Conservation (phyloP, 2,329 filamentous ascomycete species). For the Penicillium sp. region DNA sequence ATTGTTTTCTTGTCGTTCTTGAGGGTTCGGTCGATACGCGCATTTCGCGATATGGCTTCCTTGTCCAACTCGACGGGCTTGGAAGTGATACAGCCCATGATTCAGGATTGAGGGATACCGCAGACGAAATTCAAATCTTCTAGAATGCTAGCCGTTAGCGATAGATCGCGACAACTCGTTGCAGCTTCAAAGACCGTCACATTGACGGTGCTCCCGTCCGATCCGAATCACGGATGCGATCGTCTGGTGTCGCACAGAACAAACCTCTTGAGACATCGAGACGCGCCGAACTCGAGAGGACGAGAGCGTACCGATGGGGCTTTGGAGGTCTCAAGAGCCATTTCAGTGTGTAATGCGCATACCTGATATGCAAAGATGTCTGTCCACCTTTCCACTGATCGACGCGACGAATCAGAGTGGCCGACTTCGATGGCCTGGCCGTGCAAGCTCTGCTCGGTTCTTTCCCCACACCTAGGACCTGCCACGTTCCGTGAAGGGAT, state of each 20-base stretch:
- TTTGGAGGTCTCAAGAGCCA: background rate
- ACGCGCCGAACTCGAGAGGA: slow-evolving; percentile 5
- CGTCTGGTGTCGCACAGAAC: slow-evolving; percentile 13
- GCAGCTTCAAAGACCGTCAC: slow-evolving; percentile 4
- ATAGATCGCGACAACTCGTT: slow-evolving; percentile 1
- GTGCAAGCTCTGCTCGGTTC: slow-evolving; percentile 22
- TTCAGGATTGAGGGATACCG: slow-evolving; percentile 26
- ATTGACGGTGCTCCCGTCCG: slow-evolving; percentile 2
- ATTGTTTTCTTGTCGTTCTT: slow-evolving; percentile 85
- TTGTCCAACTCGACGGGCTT: slow-evolving; percentile 48
- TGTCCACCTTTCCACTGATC: slow-evolving; percentile 10
- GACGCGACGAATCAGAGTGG: slow-evolving; percentile 14
- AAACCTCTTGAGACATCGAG: slow-evolving; percentile 19
- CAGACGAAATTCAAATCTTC: slow-evolving; percentile 4
- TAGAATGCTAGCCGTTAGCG: slow-evolving; percentile 15
- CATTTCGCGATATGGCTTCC: slow-evolving; percentile 48
- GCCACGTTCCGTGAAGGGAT: slow-evolving; percentile 29
- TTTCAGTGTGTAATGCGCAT: slow-evolving; percentile 11
- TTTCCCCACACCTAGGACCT: slow-evolving; percentile 28
- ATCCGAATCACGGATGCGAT: slow-evolving; percentile 32
- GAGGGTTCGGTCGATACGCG: slow-evolving; percentile 82
- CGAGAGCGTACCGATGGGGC: background rate
- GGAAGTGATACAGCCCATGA: slow-evolving; percentile 52
- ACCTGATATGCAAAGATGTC: slow-evolving; percentile 11
- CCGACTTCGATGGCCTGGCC: slow-evolving; percentile 12